Base-by-base conservation (phyloP, 192 early-diverging fungal species). In the Umbelopsis sp. region DNA sequence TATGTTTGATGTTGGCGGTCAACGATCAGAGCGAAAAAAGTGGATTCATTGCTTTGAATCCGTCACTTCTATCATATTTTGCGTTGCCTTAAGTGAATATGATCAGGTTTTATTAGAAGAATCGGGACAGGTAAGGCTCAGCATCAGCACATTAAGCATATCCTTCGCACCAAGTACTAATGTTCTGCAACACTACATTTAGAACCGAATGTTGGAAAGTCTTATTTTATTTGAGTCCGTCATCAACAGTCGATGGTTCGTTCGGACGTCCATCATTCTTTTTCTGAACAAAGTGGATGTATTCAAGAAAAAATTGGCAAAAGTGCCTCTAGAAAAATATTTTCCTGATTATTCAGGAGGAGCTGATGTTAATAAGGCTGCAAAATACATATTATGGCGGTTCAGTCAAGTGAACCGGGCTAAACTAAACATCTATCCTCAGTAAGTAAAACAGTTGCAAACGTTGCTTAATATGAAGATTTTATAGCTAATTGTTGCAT, bases 201-300 rank as follows among this genome's bases (percentile, higher is more conserved):
- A 96, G 90, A 96, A 96, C 73, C 92, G 95, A 67, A 95, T 97
- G 91, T 84, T 87, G 30, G 95, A 97, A 78, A 93, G 92, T 78
- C 84, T 97, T 37, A 89, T 90, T 10, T 82, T 97, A 25, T 97
- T 97, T 74, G 93, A 94, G 70, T 95, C 92, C 15, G 88, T 97
- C 27, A 92, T 95, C 71, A 96, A 96, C 79, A 93, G 92, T 77
- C 85, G 94, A 66, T 95, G 94, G 92, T 97, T 97, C 81, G 74
- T 96, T 66, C 89, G 91, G 64, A 94, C 94, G 21, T 91, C 93
- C 10, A 95, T 97, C 66, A 93, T 97, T 64, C 80, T 97, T 11
- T 97, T 97, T 77, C 82, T 97, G 69, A 97, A 97, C 86, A 97
- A 97, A 72, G 90, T 94, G 49, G 95, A 97, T 71, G 78, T 97